phyloP scores from a whole-genome alignment of 2,329 filamentous ascomycete species.

The Corinectria fuckeliana region DNA sequence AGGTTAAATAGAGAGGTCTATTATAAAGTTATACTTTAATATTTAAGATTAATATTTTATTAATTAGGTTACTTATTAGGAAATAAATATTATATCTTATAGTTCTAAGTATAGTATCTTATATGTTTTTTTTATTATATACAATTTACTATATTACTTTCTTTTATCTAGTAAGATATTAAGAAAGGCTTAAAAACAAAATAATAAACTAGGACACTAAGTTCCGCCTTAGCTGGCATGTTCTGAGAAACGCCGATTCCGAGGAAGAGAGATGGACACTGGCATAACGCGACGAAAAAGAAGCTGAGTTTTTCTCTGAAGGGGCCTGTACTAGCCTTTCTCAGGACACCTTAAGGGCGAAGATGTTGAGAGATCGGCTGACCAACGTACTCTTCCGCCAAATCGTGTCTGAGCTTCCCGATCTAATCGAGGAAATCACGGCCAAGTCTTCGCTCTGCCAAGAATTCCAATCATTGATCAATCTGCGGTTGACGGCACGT shows the following conservation, averaged over 20 bases:
- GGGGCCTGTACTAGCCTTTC: slow-evolving; percentile 48
- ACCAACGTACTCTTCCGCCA: slow-evolving; percentile 57
- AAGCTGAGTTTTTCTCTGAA: slow-evolving; percentile 52
- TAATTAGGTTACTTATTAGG: too few relatives aligned
- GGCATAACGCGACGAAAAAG: slow-evolving; percentile 47
- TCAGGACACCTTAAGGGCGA: slow-evolving; percentile 55
- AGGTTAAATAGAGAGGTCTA: too few relatives aligned
- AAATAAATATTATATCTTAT: too few relatives aligned
- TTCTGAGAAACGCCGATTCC: slow-evolving; percentile 29
- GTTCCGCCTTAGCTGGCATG: slow-evolving; percentile 29
- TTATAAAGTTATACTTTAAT: too few relatives aligned
- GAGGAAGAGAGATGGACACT: slow-evolving; percentile 34
- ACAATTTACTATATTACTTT: too few relatives aligned
- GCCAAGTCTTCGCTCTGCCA: slow-evolving; percentile 43
- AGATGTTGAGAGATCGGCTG: slow-evolving; percentile 53
- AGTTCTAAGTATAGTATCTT: too few relatives aligned
- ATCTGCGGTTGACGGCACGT: slow-evolving; percentile 57
- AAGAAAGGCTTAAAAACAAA: too few relatives aligned
- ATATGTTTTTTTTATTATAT: too few relatives aligned
- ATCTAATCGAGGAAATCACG: slow-evolving; percentile 52
- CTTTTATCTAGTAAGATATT: too few relatives aligned
- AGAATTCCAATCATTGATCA: slow-evolving; percentile 51
- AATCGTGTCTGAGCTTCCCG: slow-evolving; percentile 54
- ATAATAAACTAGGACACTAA: slow-evolving; percentile 13
- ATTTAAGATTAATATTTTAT: too few relatives aligned